Percentiles rank a stretch among this genome's conserved stretches.
Conservation (phyloP, 495 filamentous ascomycete species). For the Aspergillus incahuasiensis region DNA sequence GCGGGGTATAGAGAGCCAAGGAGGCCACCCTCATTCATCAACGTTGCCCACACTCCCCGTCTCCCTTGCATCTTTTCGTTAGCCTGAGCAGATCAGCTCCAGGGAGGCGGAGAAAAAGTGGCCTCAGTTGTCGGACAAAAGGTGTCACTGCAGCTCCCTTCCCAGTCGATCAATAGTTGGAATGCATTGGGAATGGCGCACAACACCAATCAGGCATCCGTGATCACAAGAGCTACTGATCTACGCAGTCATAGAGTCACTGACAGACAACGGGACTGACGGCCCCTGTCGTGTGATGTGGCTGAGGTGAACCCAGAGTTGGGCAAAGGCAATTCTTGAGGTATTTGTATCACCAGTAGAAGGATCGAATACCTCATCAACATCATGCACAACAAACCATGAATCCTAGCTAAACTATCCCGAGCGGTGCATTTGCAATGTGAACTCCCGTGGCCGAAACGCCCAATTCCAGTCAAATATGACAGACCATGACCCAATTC, state of each 20-base stretch:
- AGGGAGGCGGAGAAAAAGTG: constrained; percentile 1
- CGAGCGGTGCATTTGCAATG: background rate
- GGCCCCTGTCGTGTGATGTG: constrained; percentile 9
- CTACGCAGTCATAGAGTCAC: background rate
- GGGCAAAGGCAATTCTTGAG: background rate
- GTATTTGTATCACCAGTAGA: constrained; percentile 12
- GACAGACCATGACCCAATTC: constrained; percentile 1
- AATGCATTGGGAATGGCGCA: constrained; percentile 13
- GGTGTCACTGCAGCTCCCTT: constrained; percentile 13
- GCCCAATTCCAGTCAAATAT: background rate
- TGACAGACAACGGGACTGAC: background rate
- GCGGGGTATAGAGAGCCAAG: constrained; percentile 3
- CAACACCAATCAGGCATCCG: constrained; percentile 4
- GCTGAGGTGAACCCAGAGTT: constrained; percentile 2
- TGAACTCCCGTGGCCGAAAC: background rate
- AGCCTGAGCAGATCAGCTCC: background rate
- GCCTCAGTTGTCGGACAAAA: constrained; percentile 4
- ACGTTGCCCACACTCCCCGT: background rate
- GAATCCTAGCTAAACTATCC: background rate
- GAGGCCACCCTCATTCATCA: background rate
- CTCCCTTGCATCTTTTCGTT: constrained; percentile 3
- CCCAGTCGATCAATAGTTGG: constrained; percentile 12
- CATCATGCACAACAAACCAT: constrained; percentile 1
- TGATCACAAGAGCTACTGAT: background rate
- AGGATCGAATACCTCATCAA: constrained; percentile 1